Percentiles rank a stretch among this genome's conserved stretches.
Conservation (phyloP, 1,284 basidiomycete species). For the Ceratobasidium sp. region DNA sequence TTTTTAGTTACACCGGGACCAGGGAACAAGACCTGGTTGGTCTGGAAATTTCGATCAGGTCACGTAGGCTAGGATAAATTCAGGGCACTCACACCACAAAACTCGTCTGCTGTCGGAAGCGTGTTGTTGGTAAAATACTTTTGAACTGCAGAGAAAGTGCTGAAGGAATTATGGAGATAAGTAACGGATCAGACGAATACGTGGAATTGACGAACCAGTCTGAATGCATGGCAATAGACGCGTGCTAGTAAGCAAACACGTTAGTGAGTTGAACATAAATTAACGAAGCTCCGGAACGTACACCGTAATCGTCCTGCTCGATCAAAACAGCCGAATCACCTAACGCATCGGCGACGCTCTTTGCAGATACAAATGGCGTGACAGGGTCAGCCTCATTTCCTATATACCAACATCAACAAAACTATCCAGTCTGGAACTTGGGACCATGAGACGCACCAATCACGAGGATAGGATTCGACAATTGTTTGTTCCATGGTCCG, state of each 20-base stretch:
- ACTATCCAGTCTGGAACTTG: background rate
- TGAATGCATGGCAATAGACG: conserved; percentile 25
- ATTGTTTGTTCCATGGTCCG: conserved; percentile 44
- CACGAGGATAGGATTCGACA: conserved; percentile 45
- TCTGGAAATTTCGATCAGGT: conserved; percentile 1
- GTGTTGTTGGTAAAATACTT: conserved; percentile 40
- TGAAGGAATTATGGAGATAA: background rate
- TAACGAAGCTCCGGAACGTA: background rate
- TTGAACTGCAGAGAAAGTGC: conserved; percentile 33
- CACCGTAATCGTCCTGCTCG: conserved; percentile 46
- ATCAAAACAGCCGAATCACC: conserved; percentile 44
- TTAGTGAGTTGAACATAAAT: background rate
- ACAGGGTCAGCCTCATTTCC: conserved; percentile 45
- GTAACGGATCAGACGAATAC: background rate
- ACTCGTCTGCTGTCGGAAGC: conserved; percentile 24
- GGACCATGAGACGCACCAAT: conserved; percentile 4
- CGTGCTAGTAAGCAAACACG: conserved; percentile 1
- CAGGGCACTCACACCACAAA: conserved; percentile 28
- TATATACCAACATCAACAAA: background rate
- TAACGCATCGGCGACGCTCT: conserved; percentile 41
- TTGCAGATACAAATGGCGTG: conserved; percentile 41
- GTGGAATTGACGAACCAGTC: background rate
- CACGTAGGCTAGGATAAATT: too few species aligned
- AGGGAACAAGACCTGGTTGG: conserved; percentile 47
- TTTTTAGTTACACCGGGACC: background rate